Evolutionary conservation across 345 rosid genomes (phyloP).

Genomic region (Rubroshorea leprosula): DNA sequence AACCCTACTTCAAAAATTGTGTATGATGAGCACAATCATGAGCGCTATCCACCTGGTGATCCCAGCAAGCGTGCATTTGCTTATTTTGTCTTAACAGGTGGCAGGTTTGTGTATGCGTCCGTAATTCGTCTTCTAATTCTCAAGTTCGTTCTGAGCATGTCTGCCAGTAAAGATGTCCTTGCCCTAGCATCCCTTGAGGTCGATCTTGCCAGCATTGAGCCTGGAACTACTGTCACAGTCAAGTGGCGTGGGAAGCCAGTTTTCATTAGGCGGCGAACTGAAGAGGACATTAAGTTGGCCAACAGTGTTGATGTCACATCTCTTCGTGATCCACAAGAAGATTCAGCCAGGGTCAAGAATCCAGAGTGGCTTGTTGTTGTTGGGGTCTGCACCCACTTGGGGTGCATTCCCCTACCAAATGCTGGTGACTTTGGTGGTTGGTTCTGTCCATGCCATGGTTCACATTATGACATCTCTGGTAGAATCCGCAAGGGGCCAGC

Average conservation of each 20-base stretch:
- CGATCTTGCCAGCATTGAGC: conserved; percentile 50
- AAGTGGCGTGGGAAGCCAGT: conserved; percentile 72
- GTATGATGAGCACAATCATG: conserved; percentile 75
- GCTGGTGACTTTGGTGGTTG: conserved; percentile 67
- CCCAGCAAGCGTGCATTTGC: conserved; percentile 74
- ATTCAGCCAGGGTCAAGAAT: conserved; percentile 46
- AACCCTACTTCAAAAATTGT: conserved; percentile 69
- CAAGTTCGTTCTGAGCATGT: conserved; percentile 56
- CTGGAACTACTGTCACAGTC: conserved; percentile 51
- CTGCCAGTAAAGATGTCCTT: conserved; percentile 63
- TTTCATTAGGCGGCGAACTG: conserved; percentile 54
- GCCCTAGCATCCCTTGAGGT: conserved; percentile 69
- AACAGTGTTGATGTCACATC: conserved; percentile 46
- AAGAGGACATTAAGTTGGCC: conserved; percentile 48
- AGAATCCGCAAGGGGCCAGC: conserved; percentile 68
- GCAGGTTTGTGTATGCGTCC: conserved; percentile 56
- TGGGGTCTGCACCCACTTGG: conserved; percentile 59
- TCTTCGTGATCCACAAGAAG: conserved; percentile 59
- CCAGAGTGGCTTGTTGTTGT: conserved; percentile 60
- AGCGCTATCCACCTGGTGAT: conserved; percentile 88
- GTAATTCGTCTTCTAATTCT: conserved; percentile 46
- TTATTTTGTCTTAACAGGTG: conserved; percentile 51
- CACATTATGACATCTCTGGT: conserved; percentile 61
- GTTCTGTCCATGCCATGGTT: conserved; percentile 67
- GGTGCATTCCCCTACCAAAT: conserved; percentile 60